A percentile compares a stretch with the other conserved stretches of the same genome.
Conservation (phyloP, 2,329 filamentous ascomycete genomes). For the Hypoxylon sp. region DNA sequence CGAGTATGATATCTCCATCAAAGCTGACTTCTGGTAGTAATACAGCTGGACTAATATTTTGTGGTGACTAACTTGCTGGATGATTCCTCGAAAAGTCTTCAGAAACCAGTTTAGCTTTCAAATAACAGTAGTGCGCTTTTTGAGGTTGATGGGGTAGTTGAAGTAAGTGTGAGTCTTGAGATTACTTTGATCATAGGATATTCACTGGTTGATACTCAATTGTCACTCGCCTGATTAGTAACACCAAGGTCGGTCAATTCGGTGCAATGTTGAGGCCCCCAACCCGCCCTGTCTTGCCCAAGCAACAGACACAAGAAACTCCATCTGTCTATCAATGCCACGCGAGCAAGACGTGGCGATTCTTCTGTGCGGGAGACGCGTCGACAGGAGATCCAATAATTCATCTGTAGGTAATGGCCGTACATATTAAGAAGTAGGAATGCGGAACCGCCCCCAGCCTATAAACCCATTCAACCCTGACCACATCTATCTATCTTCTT, state of each 20-base stretch:
- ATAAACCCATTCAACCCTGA: not conserved
- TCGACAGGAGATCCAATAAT: not conserved
- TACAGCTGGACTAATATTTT: not conserved
- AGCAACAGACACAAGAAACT: not conserved
- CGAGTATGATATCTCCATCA: not conserved
- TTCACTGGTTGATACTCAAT: not conserved
- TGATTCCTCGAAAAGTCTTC: not conserved
- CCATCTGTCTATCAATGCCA: not conserved
- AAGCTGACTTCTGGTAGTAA: conserved; percentile 1
- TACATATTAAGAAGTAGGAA: not conserved
- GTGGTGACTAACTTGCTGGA: not conserved
- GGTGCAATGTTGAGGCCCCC: not conserved
- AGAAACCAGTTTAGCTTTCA: not conserved
- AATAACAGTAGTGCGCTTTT: not conserved
- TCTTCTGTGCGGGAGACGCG: not conserved
- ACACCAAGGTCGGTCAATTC: not conserved
- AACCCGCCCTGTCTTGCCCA: not conserved
- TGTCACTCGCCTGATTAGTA: not conserved
- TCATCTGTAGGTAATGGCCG: too few relatives aligned
- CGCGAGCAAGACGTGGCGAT: not conserved
- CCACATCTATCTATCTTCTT: not conserved
- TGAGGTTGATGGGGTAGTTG: not conserved
- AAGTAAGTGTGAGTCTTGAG: not conserved
- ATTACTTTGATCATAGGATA: not conserved
- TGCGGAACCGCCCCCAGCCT: not conserved